Percentiles rank a stretch among this genome's conserved stretches.
phyloP scores from a whole-genome alignment of 805 yeast species.

The Zygosaccharomyces siamensis region DNA sequence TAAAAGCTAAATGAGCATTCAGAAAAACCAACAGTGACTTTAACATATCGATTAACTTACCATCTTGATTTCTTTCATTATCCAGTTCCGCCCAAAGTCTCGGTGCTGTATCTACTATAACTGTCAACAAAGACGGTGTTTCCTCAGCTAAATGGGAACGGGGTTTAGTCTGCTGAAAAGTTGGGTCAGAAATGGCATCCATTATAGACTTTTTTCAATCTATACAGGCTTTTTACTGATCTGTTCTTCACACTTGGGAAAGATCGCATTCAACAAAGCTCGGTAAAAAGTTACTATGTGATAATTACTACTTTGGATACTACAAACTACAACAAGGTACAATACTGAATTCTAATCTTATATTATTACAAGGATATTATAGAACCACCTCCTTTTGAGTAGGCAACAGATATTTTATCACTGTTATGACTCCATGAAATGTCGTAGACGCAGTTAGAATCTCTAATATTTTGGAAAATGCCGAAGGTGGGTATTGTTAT shows the following conservation, averaged over 20 bases:
- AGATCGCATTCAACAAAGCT: background rate
- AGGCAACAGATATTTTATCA: conserved; percentile 30
- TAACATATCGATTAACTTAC: conserved; percentile 54
- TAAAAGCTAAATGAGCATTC: conserved; percentile 83
- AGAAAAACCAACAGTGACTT: conserved; percentile 67
- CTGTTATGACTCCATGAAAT: conserved; percentile 35
- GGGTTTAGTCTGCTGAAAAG: conserved; percentile 27
- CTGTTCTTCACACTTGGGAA: background rate
- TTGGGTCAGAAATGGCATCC: conserved; percentile 37
- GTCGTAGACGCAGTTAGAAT: conserved; percentile 31
- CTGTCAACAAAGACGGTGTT: conserved; percentile 71
- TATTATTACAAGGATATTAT: conserved; percentile 15
- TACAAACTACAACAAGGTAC: background rate
- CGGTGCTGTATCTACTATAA: conserved; percentile 76
- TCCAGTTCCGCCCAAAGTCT: conserved; percentile 39
- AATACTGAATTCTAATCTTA: background rate
- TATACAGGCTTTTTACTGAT: background rate
- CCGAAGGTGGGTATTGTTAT: conserved; percentile 27
- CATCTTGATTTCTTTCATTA: conserved; percentile 28
- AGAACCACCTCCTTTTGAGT: conserved; percentile 31
- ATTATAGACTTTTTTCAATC: conserved; percentile 10
- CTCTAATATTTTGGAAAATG: conserved; percentile 21
- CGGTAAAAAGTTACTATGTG: background rate
- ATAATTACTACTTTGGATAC: background rate
- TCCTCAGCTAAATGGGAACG: conserved; percentile 42